Evolutionary conservation across 768 basidiomycete genomes (phyloP).

Genomic region (Psilocybe azurescens): DNA sequence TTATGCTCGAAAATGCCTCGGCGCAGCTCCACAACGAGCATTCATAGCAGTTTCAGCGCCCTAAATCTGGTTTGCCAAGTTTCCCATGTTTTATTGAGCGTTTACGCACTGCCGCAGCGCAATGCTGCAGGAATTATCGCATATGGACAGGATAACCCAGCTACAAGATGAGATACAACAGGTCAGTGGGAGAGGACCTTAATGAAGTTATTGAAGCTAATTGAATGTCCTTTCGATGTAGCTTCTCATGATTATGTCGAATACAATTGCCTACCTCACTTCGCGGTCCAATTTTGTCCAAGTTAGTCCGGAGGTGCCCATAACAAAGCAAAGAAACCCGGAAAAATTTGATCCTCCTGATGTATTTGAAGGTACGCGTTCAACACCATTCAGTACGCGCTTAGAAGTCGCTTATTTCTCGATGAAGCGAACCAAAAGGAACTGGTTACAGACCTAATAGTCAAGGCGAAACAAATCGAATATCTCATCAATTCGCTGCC

Average conservation of each 20-base stretch:
- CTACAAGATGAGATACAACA: constrained; percentile 94
- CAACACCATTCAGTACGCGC: background rate
- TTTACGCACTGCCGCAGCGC: constrained; percentile 50
- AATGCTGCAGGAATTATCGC: constrained; percentile 91
- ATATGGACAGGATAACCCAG: constrained; percentile 97
- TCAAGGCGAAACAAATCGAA: constrained; percentile 90
- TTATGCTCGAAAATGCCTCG: background rate
- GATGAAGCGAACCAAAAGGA: constrained; percentile 79
- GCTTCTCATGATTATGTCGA: constrained; percentile 90
- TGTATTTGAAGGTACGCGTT: constrained; percentile 69
- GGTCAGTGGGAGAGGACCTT: constrained; percentile 40
- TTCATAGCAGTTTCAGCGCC: background rate
- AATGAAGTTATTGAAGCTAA: background rate
- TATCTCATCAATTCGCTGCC: constrained; percentile 83
- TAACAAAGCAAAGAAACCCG: constrained; percentile 78
- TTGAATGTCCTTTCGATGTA: constrained; percentile 28
- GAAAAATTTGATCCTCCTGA: constrained; percentile 77
- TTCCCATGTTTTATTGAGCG: constrained; percentile 22
- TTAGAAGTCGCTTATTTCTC: background rate
- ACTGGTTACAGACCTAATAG: constrained; percentile 80
- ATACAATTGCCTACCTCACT: constrained; percentile 80
- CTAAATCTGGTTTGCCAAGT: constrained; percentile 2
- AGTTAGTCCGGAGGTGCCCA: constrained; percentile 79
- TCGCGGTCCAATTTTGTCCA: constrained; percentile 78
- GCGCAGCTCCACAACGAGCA: background rate